phyloP scores from a whole-genome alignment of 164 flowering plant genomes.

The Stephania japonica region DNA sequence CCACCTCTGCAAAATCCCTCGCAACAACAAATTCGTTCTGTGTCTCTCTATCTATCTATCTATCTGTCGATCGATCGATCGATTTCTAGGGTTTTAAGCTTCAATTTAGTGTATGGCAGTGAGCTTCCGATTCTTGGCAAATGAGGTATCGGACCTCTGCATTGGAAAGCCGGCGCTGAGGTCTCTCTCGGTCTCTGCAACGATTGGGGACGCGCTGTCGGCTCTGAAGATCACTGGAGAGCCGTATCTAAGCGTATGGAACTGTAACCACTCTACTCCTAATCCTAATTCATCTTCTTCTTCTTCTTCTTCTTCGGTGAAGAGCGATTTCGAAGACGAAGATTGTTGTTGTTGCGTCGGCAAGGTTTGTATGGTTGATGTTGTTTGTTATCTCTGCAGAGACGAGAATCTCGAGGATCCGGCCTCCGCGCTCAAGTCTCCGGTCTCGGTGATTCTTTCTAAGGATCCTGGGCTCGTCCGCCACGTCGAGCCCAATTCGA shows the following conservation, averaged over 20 bases:
- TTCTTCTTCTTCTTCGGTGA: background rate
- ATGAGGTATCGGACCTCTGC: constrained; percentile 82
- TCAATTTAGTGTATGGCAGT: constrained; percentile 78
- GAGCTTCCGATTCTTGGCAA: constrained; percentile 26
- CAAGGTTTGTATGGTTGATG: constrained; percentile 77
- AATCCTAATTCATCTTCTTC: background rate
- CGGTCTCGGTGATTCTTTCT: constrained; percentile 48
- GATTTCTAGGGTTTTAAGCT: background rate
- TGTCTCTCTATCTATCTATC: background rate
- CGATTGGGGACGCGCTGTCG: constrained; percentile 52
- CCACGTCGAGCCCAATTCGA: constrained; percentile 63
- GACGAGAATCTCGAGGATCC: constrained; percentile 54
- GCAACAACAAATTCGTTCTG: background rate
- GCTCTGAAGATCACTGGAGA: constrained; percentile 55
- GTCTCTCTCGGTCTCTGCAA: constrained; percentile 37
- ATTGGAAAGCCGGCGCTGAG: constrained; percentile 55
- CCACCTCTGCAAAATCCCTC: background rate
- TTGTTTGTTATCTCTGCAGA: constrained; percentile 53
- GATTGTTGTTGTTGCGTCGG: constrained; percentile 57
- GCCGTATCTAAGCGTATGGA: constrained; percentile 59
- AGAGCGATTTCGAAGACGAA: constrained; percentile 1
- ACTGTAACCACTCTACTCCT: constrained; percentile 37
- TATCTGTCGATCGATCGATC: background rate
- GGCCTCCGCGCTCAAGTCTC: constrained; percentile 45
- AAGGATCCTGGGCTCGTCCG: constrained; percentile 30